Evolutionary conservation across 495 filamentous ascomycete genomes (phyloP), one percentile per base, ranked within the genome.

Genomic region (Melanomma pulvis-pyrius): DNA sequence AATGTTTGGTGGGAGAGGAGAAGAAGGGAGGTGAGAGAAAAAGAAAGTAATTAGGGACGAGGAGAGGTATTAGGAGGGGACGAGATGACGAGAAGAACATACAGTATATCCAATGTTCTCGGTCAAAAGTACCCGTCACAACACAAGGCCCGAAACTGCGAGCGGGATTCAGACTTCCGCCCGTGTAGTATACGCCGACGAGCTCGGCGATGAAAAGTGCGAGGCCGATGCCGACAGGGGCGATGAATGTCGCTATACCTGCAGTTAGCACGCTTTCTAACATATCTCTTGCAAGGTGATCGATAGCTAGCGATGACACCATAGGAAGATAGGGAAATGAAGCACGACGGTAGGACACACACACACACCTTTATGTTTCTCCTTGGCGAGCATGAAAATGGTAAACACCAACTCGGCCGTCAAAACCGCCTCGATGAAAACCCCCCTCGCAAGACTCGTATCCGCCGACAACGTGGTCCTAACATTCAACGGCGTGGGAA

Each of bases 401-500:
- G 90, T 86, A 61, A 92, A 85, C 9, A 92, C 84, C 47, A 94
- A 77, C 75, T 91, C 82, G 0, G 87, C 82, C 0, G 90, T 93
- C 17, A 93, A 80, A 68, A 94, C 90, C 78, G 90, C 82, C 75
- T 93, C 91, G 58, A 94, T 89, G 72, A 92, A 84, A 8, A 91
- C 75, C 7, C 90, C 90, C 70, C 90, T 86, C 0, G 80, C 81
- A 21, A 84, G 80, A 12, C 79, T 86, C 0, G 88, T 75, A 6
- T 83, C 83, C 0, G 80, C 81, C 2, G 82, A 80, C 1, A 91
- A 75, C 12, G 81, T 81, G 1, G 88, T 92, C 2, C 73, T 67
- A 24, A 75, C 72, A 34, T 80, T 80, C 26, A 69, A 30, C 34
- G 28, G 41, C 0, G 86, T 87, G 0, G 89, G 88, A 51, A 87